A percentile compares a stretch with the other conserved stretches of the same genome.
phyloP scores from a whole-genome alignment of 2,329 filamentous ascomycete species.

The Penicillium psychrosexuale region DNA sequence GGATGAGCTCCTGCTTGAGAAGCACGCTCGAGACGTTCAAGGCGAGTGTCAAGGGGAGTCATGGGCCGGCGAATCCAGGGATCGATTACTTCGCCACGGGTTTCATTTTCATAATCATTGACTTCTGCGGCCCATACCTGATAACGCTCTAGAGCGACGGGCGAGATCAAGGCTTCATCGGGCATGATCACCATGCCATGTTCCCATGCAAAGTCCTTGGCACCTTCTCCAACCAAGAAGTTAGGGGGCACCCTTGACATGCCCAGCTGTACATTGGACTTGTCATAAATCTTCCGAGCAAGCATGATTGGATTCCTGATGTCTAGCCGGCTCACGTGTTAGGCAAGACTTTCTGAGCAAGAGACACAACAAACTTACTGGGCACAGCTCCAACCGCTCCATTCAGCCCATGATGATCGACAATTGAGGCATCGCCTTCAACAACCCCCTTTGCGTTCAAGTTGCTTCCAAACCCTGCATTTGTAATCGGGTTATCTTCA shows the following conservation, averaged over 20 bases:
- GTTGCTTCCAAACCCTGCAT: constrained; percentile 94
- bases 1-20: neutral
- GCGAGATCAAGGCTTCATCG: constrained; percentile 75
- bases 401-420: constrained; percentile 86
- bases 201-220: constrained; percentile 78
- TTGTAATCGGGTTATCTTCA: constrained; percentile 93
- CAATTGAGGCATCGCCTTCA: constrained; percentile 90
- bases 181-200: constrained; percentile 71
- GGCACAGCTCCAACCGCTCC: constrained; percentile 89
- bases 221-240: constrained; percentile 80
- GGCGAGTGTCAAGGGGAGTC: constrained; percentile 19
- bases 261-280: constrained; percentile 71
- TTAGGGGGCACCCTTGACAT: constrained; percentile 89
- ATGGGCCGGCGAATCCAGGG: constrained; percentile 24
- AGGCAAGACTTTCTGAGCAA: neutral
- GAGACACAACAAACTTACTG: constrained; percentile 57
- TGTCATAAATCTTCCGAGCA: constrained; percentile 77
- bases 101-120: constrained; percentile 5
- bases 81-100: constrained; percentile 50
- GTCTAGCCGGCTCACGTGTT: constrained; percentile 18
- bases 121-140: constrained; percentile 64
- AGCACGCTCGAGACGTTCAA: neutral
- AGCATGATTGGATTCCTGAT: constrained; percentile 90
- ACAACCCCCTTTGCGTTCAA: constrained; percentile 85
- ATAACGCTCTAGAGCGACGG: constrained; percentile 74